Base-by-base conservation (phyloP, 345 rosid species). In the Lagerstroemia speciosa region DNA sequence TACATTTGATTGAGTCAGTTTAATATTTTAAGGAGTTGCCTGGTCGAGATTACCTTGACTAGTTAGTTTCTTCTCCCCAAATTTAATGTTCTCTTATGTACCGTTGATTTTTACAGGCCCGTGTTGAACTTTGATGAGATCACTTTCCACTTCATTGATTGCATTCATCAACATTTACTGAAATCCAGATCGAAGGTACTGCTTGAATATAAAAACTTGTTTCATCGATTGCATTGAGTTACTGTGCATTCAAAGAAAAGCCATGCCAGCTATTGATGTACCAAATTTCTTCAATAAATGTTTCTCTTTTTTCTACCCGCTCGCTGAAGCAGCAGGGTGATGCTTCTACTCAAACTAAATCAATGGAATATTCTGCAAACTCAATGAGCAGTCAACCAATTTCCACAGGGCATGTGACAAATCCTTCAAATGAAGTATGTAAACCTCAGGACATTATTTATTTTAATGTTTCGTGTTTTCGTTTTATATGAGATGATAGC, bases 61-160 rank as follows among this genome's bases (percentile, higher is more conserved):
- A 48, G 22, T 48, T 22, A 48, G n/a, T 48, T 2, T 48, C n/a
- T 48, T n/a, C 40, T 29, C 26, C 8, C 1, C 22, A 20, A 29
- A 5, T 31, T 8, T 52, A 3, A 6, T 27, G 15, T 55, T 36
- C 22, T 29, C 48, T 61, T 17, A 41, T 73, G 32, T 61, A 45
- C 67, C 74, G 58, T 57, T 12, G 5, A 22, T 70, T 53, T 79
- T 65, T 33, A 14, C 87, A 93, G 98, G 82, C 96, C 93, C 0
- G 81, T 93, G 43, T 69, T 67, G 52, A 87, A 86, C 76, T 91
- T 83, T 36, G 91, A 93, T 70, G 98, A 93, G 83, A 79, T 93
- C 58, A 85, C 96, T 33, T 91, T 83, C 77, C 98, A 93, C 84
- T 89, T 83, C 53, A 80, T 93, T 48, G 96, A 93, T 71, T 91